These are phyloP conservation scores for Metrosideros polymorpha DNA, from an alignment of 441 rosid species.

Conservation along the genomic window DNA sequence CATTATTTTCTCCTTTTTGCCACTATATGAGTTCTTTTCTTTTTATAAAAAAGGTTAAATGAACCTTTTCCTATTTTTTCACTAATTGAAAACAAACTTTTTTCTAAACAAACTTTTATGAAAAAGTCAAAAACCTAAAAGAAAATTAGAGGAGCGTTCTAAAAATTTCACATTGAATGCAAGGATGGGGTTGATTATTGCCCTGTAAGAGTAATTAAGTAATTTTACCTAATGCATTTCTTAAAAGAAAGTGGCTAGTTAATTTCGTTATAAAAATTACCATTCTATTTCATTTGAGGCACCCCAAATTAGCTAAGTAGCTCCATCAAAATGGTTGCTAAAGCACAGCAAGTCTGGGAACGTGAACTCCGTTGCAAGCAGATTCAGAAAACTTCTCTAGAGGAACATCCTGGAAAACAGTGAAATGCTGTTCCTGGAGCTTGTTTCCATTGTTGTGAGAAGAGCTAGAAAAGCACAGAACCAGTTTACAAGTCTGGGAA, in stretches of 20 bases:
- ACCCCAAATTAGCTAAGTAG: background rate
- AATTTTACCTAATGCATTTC: background rate
- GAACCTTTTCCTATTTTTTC: background rate
- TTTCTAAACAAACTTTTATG: background rate
- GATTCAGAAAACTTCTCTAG: background rate
- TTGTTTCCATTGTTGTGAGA: background rate
- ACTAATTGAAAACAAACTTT: no score
- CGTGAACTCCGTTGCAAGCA: background rate
- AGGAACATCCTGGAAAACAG: background rate
- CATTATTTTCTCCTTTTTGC: background rate
- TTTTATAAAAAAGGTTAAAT: background rate
- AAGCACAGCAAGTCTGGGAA: background rate
- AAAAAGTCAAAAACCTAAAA: background rate
- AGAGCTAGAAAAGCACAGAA: background rate
- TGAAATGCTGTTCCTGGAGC: background rate
- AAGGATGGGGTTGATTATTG: background rate
- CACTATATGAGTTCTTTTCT: background rate
- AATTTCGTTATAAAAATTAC: background rate
- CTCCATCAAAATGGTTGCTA: background rate
- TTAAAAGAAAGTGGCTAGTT: background rate
- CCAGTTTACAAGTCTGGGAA: background rate
- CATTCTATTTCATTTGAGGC: background rate
- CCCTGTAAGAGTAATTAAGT: background rate
- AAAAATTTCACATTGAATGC: background rate
- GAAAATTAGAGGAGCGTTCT: background rate